phyloP scores from a whole-genome alignment of 176 grass and related monocot genomes.

The Eremochloa ophiuroides region DNA sequence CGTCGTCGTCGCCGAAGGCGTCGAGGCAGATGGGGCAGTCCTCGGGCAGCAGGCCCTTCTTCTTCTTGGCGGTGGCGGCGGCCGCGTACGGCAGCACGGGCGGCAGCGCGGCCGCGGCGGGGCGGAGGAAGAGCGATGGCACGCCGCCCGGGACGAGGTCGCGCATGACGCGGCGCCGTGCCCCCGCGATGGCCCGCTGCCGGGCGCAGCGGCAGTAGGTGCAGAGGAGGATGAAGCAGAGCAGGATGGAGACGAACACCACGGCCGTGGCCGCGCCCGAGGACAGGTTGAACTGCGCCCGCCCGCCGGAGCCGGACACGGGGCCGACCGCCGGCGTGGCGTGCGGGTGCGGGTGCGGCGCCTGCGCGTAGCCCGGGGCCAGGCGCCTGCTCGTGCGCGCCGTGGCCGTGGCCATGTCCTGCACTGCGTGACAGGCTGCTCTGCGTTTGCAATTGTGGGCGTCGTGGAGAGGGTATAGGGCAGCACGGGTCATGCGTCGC shows the following conservation, averaged over 20 bases:
- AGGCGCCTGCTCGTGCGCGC: constrained; percentile 28
- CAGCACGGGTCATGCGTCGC: not conserved
- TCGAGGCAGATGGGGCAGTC: constrained; percentile 67
- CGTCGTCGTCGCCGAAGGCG: constrained; percentile 45
- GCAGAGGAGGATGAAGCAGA: constrained; percentile 63
- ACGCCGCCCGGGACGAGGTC: constrained; percentile 23
- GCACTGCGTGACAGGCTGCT: not conserved
- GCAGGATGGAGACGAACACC: constrained; percentile 50
- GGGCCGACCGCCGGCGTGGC: not conserved
- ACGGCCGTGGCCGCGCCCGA: constrained; percentile 44
- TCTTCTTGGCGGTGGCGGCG: not conserved
- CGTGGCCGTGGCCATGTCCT: too few relatives aligned
- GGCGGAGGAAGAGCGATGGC: constrained; percentile 25
- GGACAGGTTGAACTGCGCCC: constrained; percentile 42
- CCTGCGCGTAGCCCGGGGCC: not conserved
- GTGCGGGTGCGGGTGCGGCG: not conserved
- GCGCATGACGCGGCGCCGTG: constrained; percentile 39
- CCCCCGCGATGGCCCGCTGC: constrained; percentile 30
- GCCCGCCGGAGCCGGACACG: not conserved
- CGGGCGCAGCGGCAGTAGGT: constrained; percentile 58
- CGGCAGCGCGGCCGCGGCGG: constrained; percentile 22
- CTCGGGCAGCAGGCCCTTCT: constrained; percentile 14
- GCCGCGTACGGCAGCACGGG: constrained; percentile 27
- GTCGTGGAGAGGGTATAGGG: not conserved
- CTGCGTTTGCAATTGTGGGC: not conserved